Evolutionary conservation across 2,329 filamentous ascomycete species (phyloP).

Genomic region (Sporothrix brunneoviolacea): DNA sequence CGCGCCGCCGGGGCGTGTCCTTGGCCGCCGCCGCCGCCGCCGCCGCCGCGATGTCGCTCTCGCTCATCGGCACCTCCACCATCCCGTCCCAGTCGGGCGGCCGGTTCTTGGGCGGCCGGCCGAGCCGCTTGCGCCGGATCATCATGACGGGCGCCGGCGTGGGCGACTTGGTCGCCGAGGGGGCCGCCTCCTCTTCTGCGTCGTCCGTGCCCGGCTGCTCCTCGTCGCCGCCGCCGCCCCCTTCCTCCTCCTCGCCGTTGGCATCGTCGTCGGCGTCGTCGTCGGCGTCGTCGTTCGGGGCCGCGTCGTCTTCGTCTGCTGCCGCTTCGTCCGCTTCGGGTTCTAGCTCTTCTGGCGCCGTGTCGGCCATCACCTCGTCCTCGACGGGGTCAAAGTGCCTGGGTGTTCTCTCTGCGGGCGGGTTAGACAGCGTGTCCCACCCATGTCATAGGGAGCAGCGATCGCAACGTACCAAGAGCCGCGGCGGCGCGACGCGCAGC

Average conservation of each 20-base stretch:
- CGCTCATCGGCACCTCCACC: constrained; percentile 48
- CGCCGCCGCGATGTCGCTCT: constrained; percentile 23
- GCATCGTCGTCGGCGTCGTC: constrained; percentile 36
- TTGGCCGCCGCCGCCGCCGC: constrained; percentile 6
- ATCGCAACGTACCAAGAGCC: constrained; percentile 31
- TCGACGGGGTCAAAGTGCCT: constrained; percentile 37
- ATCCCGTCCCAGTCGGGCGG: constrained; percentile 71
- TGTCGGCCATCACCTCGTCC: constrained; percentile 39
- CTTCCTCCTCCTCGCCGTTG: constrained; percentile 47
- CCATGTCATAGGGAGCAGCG: background rate
- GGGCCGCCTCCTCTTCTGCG: constrained; percentile 21
- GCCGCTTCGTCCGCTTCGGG: constrained; percentile 33
- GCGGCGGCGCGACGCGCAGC: constrained; percentile 38
- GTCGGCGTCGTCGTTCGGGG: constrained; percentile 30
- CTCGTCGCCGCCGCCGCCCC: constrained; percentile 31
- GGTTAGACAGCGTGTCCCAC: background rate
- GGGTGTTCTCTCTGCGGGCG: constrained; percentile 39
- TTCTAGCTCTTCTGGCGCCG: constrained; percentile 26
- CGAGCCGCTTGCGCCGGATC: constrained; percentile 70
- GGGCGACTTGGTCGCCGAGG: constrained; percentile 24
- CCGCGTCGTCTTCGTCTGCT: constrained; percentile 32
- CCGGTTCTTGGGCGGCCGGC: constrained; percentile 77
- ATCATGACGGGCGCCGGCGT: constrained; percentile 54
- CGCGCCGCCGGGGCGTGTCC: constrained; percentile 53
- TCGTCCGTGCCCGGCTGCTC: constrained; percentile 32